A percentile compares a stretch with the other conserved stretches of the same genome.
phyloP scores from a whole-genome alignment of 257 asterid species.

The Perilla frutescens region DNA sequence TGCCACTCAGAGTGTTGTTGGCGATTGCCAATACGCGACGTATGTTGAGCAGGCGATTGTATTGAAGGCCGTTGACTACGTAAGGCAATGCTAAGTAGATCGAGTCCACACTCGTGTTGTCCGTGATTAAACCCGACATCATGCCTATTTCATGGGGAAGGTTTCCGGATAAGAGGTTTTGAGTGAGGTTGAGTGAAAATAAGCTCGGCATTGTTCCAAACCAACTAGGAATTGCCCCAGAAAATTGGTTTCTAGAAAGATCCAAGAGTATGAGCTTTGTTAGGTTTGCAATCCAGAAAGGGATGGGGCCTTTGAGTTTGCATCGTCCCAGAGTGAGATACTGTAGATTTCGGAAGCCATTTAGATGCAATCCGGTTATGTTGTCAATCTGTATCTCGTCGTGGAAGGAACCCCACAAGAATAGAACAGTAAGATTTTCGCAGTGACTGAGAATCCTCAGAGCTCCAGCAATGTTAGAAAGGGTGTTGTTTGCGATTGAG shows the following conservation, averaged over 20 bases:
- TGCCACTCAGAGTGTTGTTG: slow-evolving; percentile 47
- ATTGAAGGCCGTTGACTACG: slow-evolving; percentile 41
- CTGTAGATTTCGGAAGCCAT: slow-evolving; percentile 46
- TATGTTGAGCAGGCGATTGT: slow-evolving; percentile 50
- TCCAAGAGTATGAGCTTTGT: slow-evolving; percentile 47
- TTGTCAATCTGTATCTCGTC: slow-evolving; percentile 44
- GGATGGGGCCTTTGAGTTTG: slow-evolving; percentile 47
- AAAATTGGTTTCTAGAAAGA: slow-evolving; percentile 42
- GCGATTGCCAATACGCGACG: slow-evolving; percentile 49
- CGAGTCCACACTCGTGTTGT: slow-evolving; percentile 40
- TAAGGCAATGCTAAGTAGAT: slow-evolving; percentile 47
- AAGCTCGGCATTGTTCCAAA: slow-evolving; percentile 51
- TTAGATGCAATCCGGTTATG: not conserved
- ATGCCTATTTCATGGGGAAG: slow-evolving; percentile 44
- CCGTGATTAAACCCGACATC: slow-evolving; percentile 45
- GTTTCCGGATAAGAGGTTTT: slow-evolving; percentile 44
- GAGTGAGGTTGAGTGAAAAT: slow-evolving; percentile 45
- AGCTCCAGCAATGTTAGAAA: slow-evolving; percentile 45
- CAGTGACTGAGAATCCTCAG: slow-evolving; percentile 46
- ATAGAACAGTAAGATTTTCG: slow-evolving; percentile 42
- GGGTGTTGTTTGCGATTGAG: slow-evolving; percentile 45
- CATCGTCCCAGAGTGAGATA: slow-evolving; percentile 49
- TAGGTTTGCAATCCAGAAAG: slow-evolving; percentile 44
- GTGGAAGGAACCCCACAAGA: slow-evolving; percentile 50
- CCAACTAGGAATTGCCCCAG: slow-evolving; percentile 55